Conservation (phyloP, 1,284 basidiomycete genomes). For the Cutaneotrichosporon mucoides region DNA sequence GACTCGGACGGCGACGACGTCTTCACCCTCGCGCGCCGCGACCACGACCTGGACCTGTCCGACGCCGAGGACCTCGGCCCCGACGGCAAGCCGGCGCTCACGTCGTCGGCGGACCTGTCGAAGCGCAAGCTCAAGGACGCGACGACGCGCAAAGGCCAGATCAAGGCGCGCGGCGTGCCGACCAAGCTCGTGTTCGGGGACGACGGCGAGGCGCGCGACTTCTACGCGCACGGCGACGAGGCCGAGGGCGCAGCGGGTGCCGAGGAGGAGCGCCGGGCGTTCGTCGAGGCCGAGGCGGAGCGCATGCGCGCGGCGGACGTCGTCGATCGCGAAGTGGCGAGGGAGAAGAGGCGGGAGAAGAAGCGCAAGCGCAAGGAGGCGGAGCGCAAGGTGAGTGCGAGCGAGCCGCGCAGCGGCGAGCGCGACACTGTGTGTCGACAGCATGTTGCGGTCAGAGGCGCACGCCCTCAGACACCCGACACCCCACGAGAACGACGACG, state of each 20-base stretch:
- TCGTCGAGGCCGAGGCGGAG: conserved; percentile 66
- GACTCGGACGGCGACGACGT: conserved; percentile 63
- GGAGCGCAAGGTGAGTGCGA: conserved; percentile 59
- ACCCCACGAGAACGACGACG: not conserved
- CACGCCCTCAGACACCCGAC: too few relatives aligned
- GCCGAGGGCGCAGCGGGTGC: conserved; percentile 64
- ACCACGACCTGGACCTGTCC: conserved; percentile 66
- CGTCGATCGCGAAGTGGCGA: conserved; percentile 73
- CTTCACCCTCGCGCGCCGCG: conserved; percentile 83
- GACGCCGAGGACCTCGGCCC: conserved; percentile 32
- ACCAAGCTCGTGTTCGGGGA: conserved; percentile 77
- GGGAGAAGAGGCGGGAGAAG: conserved; percentile 81
- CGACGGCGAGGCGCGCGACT: conserved; percentile 68
- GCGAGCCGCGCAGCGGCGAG: not conserved
- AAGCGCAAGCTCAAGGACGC: conserved; percentile 67
- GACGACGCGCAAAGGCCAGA: conserved; percentile 69
- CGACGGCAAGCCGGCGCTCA: conserved; percentile 15
- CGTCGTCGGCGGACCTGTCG: conserved; percentile 51
- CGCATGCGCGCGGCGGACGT: conserved; percentile 69
- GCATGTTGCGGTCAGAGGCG: too few relatives aligned
- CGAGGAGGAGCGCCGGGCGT: conserved; percentile 63
- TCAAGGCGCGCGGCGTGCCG: conserved; percentile 60
- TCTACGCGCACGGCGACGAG: conserved; percentile 70
- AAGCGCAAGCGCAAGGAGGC: conserved; percentile 79
- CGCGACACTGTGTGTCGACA: too few relatives aligned